Evolutionary conservation across 2,329 filamentous ascomycete species (phyloP), one percentile per base, ranked within the genome.

Genomic region (Coniella vitis): DNA sequence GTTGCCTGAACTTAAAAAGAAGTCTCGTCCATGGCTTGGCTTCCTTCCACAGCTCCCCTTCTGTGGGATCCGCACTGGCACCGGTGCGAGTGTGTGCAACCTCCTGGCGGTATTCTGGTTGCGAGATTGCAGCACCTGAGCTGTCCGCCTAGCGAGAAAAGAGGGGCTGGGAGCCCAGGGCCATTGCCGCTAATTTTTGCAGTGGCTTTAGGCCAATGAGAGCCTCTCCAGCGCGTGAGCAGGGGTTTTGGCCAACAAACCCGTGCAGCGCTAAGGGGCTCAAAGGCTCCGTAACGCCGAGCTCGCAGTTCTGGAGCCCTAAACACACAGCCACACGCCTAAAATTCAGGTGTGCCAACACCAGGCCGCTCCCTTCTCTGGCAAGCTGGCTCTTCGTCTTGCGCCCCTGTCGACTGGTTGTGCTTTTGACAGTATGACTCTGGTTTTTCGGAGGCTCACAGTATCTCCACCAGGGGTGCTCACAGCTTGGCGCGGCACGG

Each of bases 161-260:
- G 38, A 41, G 38, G 38, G 38, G 38, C 38, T 41, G 22, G 38
- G 20, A 21, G 21, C 22, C 31, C 21, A 39, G 20, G 19, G 25
- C 38, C n/a, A 25, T 1, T 31, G 21, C 22, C 20, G 38, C 38
- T 41, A 25, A 41, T 41, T 41, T 4, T 25, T n/a, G 31, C 22
- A 29, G 38, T 25, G 22, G 21, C 38, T 25, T 31, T 16, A 41
- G 38, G 38, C 38, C 38, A 41, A 41, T 41, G n/a, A 41, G 38
- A 25, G 22, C 21, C 21, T 25, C 19, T 25, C 7, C 14, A n/a
- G 3, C 14, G 38, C 13, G n/a, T 14, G 4, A n/a, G 38, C 38
- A 41, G 38, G 38, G 38, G 38, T 41, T 41, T n/a, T n/a, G 22
- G 20, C 20, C 38, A 29, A n/a, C n/a, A n/a, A n/a, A n/a, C n/a